These are phyloP conservation scores for Rubia tinctorum DNA, from an alignment of 305 asterid species.

Conservation along the genomic window DNA sequence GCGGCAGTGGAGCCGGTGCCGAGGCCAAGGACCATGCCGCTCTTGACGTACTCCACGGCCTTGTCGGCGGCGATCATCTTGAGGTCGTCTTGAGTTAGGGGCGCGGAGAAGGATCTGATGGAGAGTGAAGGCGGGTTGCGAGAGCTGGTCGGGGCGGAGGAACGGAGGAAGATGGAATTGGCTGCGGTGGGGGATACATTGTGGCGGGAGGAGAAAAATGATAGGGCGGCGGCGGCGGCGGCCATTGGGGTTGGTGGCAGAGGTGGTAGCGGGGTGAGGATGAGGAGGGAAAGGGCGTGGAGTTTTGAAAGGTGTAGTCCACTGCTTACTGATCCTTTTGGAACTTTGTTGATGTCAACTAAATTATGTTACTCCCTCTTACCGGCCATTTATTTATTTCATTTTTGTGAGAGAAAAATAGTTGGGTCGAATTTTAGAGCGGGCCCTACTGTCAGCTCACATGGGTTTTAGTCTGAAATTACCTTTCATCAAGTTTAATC, in stretches of 20 bases:
- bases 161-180: slow-evolving; percentile 22
- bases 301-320: slow-evolving; percentile 4
- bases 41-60: slow-evolving; percentile 73
- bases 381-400: too few species aligned
- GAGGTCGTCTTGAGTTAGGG: slow-evolving; percentile 74
- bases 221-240: slow-evolving; percentile 37
- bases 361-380: too few species aligned
- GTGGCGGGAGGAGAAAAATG: slow-evolving; percentile 34
- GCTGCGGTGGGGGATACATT: slow-evolving; percentile 16
- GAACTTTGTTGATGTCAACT: slow-evolving; percentile 3
- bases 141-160: slow-evolving; percentile 13
- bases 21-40: slow-evolving; percentile 92
- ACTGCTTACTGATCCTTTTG: slow-evolving; percentile 6
- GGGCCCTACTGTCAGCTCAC: too few species aligned
- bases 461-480: too few species aligned
- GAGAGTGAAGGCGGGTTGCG: slow-evolving; percentile 32
- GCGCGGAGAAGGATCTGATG: slow-evolving; percentile 55
- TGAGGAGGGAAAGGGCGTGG: slow-evolving; percentile 13
- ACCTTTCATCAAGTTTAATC: too few species aligned
- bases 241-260: slow-evolving; percentile 11
- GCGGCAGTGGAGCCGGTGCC: slow-evolving; percentile 99
- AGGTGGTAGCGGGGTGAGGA: not conserved
- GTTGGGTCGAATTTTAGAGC: too few species aligned
- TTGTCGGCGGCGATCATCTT: slow-evolving; percentile 89
- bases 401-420: too few species aligned